Percentiles rank a stretch among this genome's conserved stretches.
phyloP scores from a whole-genome alignment of 2,329 filamentous ascomycete species.

The Hypoxylon sp. region DNA sequence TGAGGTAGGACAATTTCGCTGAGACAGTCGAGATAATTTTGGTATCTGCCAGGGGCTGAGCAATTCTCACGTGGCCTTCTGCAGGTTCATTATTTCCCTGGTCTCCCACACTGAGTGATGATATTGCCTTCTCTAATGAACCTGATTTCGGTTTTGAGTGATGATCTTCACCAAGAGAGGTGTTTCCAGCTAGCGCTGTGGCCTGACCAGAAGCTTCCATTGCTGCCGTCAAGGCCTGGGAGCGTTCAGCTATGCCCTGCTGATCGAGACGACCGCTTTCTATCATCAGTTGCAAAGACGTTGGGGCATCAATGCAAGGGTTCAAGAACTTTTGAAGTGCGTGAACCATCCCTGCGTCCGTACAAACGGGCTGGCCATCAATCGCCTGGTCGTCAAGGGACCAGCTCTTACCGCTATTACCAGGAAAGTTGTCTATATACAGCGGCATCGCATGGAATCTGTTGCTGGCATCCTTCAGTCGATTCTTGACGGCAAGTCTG shows the following conservation, averaged over 20 bases:
- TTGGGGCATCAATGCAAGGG: conserved; percentile 58
- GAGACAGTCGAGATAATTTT: conserved; percentile 83
- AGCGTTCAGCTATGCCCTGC: conserved; percentile 55
- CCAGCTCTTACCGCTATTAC: conserved; percentile 72
- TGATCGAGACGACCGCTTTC: conserved; percentile 59
- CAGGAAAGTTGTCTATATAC: conserved; percentile 76
- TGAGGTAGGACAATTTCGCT: conserved; percentile 86
- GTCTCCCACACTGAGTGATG: conserved; percentile 4
- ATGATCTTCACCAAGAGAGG: conserved; percentile 46
- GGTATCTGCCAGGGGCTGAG: conserved; percentile 67
- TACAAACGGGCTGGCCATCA: conserved; percentile 61
- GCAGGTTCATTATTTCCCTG: conserved; percentile 38
- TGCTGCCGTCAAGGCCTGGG: conserved; percentile 48
- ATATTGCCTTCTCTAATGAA: conserved; percentile 21
- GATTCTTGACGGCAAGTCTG: conserved; percentile 68
- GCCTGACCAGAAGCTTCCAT: conserved; percentile 39
- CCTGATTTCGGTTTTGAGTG: conserved; percentile 47
- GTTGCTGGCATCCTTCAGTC: conserved; percentile 75
- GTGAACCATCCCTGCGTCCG: conserved; percentile 63
- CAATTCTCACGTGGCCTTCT: conserved; percentile 59
- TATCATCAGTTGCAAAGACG: conserved; percentile 61
- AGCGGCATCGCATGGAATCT: conserved; percentile 82
- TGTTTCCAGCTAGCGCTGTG: conserved; percentile 47
- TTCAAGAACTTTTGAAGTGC: conserved; percentile 66
- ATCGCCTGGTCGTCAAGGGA: conserved; percentile 69